phyloP scores from a whole-genome alignment of 2,329 filamentous ascomycete genomes.

The Botrytis squamosa region DNA sequence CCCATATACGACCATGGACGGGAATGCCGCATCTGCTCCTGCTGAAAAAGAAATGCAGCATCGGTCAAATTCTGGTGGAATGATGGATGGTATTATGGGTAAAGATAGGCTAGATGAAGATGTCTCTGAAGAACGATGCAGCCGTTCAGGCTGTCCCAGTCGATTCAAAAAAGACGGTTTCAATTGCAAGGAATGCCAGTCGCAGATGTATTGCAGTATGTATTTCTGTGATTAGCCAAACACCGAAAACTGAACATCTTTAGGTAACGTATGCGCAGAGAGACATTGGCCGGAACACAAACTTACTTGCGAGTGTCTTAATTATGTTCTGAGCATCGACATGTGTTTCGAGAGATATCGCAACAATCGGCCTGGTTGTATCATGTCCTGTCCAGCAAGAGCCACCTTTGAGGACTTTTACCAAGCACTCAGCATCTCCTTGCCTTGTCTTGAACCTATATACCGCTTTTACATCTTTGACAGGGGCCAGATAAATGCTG shows the following conservation, averaged over 20 bases:
- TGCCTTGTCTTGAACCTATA: not conserved
- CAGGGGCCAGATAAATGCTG: too few relatives aligned
- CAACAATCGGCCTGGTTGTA: not conserved
- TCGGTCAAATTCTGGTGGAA: slow-evolving; percentile 67
- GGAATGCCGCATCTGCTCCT: slow-evolving; percentile 65
- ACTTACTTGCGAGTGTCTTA: not conserved
- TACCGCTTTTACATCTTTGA: not conserved
- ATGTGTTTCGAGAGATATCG: not conserved
- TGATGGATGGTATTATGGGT: slow-evolving; percentile 84
- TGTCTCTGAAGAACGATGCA: slow-evolving; percentile 16
- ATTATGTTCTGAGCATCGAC: not conserved
- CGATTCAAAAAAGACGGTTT: not conserved
- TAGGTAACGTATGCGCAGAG: not conserved
- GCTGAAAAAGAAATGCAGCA: slow-evolving; percentile 80
- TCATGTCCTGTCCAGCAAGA: not conserved
- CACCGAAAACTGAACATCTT: not conserved
- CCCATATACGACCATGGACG: not conserved
- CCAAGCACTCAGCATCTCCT: not conserved
- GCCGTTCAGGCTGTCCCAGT: not conserved
- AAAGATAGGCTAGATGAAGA: slow-evolving; percentile 81
- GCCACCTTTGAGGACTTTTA: not conserved
- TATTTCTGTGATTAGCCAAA: not conserved
- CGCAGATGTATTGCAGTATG: not conserved
- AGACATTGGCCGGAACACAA: not conserved
- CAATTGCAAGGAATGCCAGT: not conserved